These are phyloP conservation scores for Acanthamoeba rhysodes DNA, from an alignment of 208 protist species.

Conservation along the genomic window DNA sequence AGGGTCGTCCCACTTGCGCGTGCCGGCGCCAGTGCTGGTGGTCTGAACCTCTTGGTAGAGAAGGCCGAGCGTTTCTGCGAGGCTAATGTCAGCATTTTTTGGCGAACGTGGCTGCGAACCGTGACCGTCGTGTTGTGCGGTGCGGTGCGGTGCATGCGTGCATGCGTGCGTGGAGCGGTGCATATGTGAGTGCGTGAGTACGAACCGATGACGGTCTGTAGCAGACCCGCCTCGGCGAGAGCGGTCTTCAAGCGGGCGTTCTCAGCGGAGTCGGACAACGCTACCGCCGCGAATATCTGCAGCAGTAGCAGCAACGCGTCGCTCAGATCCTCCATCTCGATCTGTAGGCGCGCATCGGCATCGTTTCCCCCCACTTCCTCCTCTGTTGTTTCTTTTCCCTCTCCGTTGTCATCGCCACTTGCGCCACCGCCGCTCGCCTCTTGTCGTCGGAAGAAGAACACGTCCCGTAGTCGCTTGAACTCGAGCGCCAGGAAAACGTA, in stretches of 20 bases:
- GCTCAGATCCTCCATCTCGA: conserved; percentile 11
- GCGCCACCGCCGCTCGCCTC: not conserved
- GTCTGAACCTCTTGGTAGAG: not conserved
- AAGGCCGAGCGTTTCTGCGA: not conserved
- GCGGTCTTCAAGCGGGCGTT: not conserved
- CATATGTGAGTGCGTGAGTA: not conserved
- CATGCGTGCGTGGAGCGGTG: not conserved
- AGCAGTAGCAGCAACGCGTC: conserved; percentile 17
- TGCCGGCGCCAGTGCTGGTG: not conserved
- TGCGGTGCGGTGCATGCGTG: not conserved
- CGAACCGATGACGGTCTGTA: conserved; percentile 23
- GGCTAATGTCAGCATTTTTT: not conserved
- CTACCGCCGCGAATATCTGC: conserved; percentile 19
- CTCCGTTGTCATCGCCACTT: not conserved
- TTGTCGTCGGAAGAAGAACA: not conserved
- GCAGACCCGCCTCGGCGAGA: conserved; percentile 18
- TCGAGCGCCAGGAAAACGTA: conserved; percentile 36
- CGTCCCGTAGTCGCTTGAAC: conserved; percentile 29
- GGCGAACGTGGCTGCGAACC: not conserved
- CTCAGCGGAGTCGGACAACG: not conserved
- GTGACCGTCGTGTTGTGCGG: not conserved
- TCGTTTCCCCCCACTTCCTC: not conserved
- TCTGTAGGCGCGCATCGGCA: not conserved
- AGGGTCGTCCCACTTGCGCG: conserved; percentile 6
- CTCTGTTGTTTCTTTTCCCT: too few species aligned